Percentiles rank a stretch among this genome's conserved stretches.
These are phyloP conservation scores for Cubamyces sp. DNA, from an alignment of 768 basidiomycete species.

Conservation along the genomic window DNA sequence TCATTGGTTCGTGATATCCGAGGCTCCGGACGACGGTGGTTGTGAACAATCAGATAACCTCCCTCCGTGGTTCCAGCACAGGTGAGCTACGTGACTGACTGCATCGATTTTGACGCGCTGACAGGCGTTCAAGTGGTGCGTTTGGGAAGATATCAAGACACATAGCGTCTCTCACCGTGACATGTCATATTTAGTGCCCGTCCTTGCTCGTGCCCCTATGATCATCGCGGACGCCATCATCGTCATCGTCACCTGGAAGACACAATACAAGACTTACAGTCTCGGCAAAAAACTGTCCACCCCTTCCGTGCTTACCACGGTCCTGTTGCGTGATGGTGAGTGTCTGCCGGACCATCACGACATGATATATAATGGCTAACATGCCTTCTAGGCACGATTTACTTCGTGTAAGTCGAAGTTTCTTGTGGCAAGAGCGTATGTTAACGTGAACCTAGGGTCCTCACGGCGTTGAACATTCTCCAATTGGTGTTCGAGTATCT, in stretches of 20 bases:
- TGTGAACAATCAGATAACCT: too few relatives aligned
- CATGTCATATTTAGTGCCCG: neutral
- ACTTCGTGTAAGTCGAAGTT: neutral
- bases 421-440: neutral
- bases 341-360: neutral
- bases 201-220: neutral
- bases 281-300: neutral
- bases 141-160: too few relatives aligned
- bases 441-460: neutral
- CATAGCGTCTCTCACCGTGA: too few relatives aligned
- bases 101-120: too few relatives aligned
- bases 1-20: too few relatives aligned
- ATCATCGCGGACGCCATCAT: neutral
- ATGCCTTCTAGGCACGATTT: neutral
- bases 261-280: neutral
- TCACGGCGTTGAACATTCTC: neutral
- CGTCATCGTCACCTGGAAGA: neutral
- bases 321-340: neutral
- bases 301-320: neutral
- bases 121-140: too few relatives aligned
- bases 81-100: too few relatives aligned
- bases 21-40: too few relatives aligned
- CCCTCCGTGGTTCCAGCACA: too few relatives aligned
- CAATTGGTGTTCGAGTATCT: neutral
- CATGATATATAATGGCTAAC: too few relatives aligned